These are phyloP conservation scores for Termitomyces sp. DNA, from an alignment of 768 basidiomycete genomes.

Conservation along the genomic window DNA sequence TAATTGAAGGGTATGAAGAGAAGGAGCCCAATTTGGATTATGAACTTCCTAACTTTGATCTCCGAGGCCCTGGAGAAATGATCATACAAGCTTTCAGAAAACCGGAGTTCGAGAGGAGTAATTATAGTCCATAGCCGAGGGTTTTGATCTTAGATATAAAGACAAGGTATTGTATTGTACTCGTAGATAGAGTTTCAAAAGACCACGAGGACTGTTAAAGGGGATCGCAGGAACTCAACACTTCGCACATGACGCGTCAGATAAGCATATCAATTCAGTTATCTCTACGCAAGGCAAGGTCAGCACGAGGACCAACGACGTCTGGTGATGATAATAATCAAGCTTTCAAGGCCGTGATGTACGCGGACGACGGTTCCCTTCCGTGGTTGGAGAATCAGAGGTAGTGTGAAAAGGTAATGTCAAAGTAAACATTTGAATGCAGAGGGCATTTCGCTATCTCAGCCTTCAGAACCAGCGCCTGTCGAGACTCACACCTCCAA, in stretches of 20 bases:
- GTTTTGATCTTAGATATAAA: not conserved
- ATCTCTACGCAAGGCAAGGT: not conserved
- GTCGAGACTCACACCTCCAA: not conserved
- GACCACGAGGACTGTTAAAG: not conserved
- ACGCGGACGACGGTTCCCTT: not conserved
- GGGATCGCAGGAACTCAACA: not conserved
- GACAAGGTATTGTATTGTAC: not conserved
- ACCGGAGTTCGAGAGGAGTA: slow-evolving; percentile 2
- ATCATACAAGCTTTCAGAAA: not conserved
- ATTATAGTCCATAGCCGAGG: not conserved
- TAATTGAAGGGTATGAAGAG: not conserved
- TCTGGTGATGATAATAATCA: not conserved
- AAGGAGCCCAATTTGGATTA: not conserved
- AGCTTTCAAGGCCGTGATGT: not conserved
- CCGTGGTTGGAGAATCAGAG: not conserved
- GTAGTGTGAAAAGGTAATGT: not conserved
- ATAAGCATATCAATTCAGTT: not conserved
- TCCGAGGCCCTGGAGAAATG: slow-evolving; percentile 1
- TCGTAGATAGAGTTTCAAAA: not conserved
- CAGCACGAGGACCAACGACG: not conserved
- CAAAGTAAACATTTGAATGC: not conserved
- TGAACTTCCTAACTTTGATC: not conserved
- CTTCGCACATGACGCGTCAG: not conserved
- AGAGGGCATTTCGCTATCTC: not conserved
- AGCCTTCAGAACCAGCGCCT: not conserved